phyloP scores from a whole-genome alignment of 2,329 filamentous ascomycete genomes.

The Fusarium armeniacum region DNA sequence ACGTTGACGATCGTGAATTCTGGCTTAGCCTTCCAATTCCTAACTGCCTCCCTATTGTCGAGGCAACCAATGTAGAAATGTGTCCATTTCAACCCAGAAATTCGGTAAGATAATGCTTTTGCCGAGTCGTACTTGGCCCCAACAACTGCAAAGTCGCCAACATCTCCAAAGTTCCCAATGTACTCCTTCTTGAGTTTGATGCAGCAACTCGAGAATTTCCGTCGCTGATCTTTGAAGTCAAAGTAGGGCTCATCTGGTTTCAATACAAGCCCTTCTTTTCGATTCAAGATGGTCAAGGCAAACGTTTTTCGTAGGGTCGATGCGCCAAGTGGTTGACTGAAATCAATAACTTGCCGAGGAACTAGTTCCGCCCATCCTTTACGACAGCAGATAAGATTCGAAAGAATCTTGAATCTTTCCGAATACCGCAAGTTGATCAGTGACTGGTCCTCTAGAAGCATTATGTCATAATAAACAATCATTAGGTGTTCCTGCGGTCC shows the following conservation, averaged over 20 bases:
- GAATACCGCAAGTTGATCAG: conserved; percentile 67
- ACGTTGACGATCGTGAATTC: conserved; percentile 76
- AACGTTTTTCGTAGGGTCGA: conserved; percentile 74
- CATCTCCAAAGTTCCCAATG: conserved; percentile 80
- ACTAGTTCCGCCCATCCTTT: conserved; percentile 77
- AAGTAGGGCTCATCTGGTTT: conserved; percentile 88
- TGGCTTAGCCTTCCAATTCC: conserved; percentile 66
- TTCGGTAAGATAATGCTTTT: conserved; percentile 68
- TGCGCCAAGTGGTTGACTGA: conserved; percentile 66
- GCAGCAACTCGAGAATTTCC: conserved; percentile 64
- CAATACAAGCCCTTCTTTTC: conserved; percentile 83
- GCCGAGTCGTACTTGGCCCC: conserved; percentile 79
- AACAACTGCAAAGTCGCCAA: conserved; percentile 85
- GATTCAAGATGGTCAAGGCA: conserved; percentile 72
- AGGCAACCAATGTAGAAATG: conserved; percentile 85
- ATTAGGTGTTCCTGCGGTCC: conserved; percentile 69
- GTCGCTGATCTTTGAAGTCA: conserved; percentile 58
- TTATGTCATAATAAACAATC: conserved; percentile 72
- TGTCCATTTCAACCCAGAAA: conserved; percentile 77
- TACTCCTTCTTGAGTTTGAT: conserved; percentile 95
- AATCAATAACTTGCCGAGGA: conserved; percentile 76
- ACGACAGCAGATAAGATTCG: conserved; percentile 64
- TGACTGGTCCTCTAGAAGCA: conserved; percentile 68
- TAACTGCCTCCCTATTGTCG: conserved; percentile 73
- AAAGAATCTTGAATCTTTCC: conserved; percentile 71